Base-by-base conservation (phyloP, 768 basidiomycete species). In the Ramaria sp. region DNA sequence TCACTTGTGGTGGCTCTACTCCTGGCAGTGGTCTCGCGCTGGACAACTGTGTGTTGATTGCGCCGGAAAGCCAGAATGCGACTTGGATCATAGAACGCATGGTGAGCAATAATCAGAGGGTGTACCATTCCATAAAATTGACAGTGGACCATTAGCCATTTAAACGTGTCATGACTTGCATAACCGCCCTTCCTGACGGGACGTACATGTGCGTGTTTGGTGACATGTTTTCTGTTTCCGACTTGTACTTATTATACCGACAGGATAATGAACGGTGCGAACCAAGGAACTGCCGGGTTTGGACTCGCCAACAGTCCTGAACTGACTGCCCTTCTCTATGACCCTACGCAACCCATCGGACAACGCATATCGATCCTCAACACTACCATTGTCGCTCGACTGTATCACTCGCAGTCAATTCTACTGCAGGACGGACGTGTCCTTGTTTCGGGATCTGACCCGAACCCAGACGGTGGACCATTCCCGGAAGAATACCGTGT, bases 71-170 rank as follows among this genome's bases (percentile, higher is more conserved):
- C 0, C 36, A 62, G 1, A 80, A 82, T 49, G 64, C 85, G 1
- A 73, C 74, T 0, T 90, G 88, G 88, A 73, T 72, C 0, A 34
- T 89, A 8, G 88, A 90, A 64, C 78, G 88, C 48, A 89, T 89
- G 88, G 87, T 86, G 39, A 45, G 79, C 66, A 22, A 41, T 44
- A 7, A 24, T 12, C 12, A 7, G 12, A 18, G 16, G 25, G 36
- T 42, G 2, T 12, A 3, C 30, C 9, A 49, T 16, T 20, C 24
- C 56, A 52, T 15, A 2, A 24, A 24, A 25, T 1, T 30, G 25
- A 42, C 22, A 45, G 8, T 41, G 24, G 8, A 30, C 34, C 39
- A 32, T 30, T 42, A 85, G 83, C 83, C 83, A 5, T 83, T 80
- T 0, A 73, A 72, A 57, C 80, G 88, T 55, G 61, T 61, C 39